These are phyloP conservation scores for Solanum gandarillasii DNA, from an alignment of 257 asterid species.

Conservation along the genomic window DNA sequence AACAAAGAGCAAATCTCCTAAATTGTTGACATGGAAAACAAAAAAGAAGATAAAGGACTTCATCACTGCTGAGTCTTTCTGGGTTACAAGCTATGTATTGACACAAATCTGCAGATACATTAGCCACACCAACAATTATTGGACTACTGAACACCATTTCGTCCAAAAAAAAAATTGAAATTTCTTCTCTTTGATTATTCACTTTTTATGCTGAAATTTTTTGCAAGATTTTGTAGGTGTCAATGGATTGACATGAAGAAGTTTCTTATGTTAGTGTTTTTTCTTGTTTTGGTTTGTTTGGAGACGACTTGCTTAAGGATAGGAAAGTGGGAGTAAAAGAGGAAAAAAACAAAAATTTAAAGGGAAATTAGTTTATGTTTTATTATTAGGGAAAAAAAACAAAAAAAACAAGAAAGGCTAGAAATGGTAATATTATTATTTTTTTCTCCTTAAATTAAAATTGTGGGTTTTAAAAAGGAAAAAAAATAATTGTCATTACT, in stretches of 20 bases:
- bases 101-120: slow-evolving; percentile 55
- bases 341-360: neutral
- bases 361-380: neutral
- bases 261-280: neutral
- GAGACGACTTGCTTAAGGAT: neutral
- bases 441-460: neutral
- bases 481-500: too few relatives aligned
- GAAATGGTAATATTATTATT: neutral
- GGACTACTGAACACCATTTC: slow-evolving; percentile 69
- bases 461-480: neutral
- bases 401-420: neutral
- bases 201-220: neutral
- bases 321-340: neutral
- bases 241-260: neutral
- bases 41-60: slow-evolving; percentile 65
- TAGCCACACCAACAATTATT: slow-evolving; percentile 57
- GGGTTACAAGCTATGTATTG: slow-evolving; percentile 93
- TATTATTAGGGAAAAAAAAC: neutral
- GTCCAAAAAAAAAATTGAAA: neutral
- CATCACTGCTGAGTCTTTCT: slow-evolving; percentile 55
- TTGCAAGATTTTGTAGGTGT: neutral
- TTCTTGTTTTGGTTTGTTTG: neutral
- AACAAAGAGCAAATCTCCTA: slow-evolving; percentile 61
- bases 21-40: slow-evolving; percentile 70
- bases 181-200: neutral